Evolutionary conservation across 805 yeast species (phyloP), one percentile per base, ranked within the genome.

Genomic region (Sugiyamaella smithiae): DNA sequence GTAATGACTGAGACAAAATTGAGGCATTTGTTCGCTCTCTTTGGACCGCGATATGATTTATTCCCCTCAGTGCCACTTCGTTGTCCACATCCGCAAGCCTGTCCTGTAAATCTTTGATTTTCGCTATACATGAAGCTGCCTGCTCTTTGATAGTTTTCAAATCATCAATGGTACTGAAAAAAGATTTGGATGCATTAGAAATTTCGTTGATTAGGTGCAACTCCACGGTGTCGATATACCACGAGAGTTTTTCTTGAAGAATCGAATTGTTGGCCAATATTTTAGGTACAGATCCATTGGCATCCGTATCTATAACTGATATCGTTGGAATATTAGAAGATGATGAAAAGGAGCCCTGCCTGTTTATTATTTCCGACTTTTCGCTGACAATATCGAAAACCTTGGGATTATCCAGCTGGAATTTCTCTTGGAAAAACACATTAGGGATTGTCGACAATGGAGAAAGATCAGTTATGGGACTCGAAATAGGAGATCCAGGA

Each of bases 321-420:
- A 29, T 33, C 2, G 14, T n/a, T 8, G 32, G 35, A 23, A n/a
- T 4, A 23, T 47, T 26, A 22, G 48, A 40, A 11, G 37, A 48
- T n/a, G 53, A 51, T 17, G 53, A 51, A 8, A 47, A 36, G 7
- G 56, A 58, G 11, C 20, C 5, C 6, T 14, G 43, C 23, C 43
- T 7, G 5, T 56, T 49, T 16, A 57, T 51, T 17, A 80, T 68
- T 16, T 77, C 76, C 1, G 79, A 68, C 35, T 76, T 77, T 38
- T 82, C 88, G 11, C 85, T 74, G 1, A 90, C 96, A 50, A 77
- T 72, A 48, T 82, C 81, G 64, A 91, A 91, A 1, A 83, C 75
- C 49, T 96, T 74, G 5, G 97, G 97, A 62, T 93, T 88, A 58
- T 93, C 97, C 33, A 93, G 72, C 54, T 87, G 74, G 67, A 93